phyloP scores from a whole-genome alignment of 202 grass and related monocot species.

The Setaria italica region DNA sequence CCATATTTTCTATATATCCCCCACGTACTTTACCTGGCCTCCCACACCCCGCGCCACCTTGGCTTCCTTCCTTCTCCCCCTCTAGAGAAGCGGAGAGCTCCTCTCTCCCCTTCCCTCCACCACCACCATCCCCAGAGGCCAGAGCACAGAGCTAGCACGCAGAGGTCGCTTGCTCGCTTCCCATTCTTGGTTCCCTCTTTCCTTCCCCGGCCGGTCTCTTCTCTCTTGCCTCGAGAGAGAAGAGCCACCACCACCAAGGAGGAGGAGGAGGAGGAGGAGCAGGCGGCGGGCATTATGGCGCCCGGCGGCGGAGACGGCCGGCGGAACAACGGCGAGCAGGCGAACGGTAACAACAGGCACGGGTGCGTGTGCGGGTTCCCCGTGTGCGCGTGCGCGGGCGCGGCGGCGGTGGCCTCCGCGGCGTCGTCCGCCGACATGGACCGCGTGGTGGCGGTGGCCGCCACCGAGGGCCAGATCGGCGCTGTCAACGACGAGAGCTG shows the following conservation, averaged over 20 bases:
- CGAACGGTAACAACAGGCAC: not conserved
- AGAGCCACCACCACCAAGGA: not conserved
- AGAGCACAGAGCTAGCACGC: not conserved
- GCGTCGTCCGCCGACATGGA: constrained; percentile 62
- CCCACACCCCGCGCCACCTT: not conserved
- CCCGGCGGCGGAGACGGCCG: constrained; percentile 45
- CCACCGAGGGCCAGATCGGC: constrained; percentile 53
- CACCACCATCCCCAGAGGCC: not conserved
- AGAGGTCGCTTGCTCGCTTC: not conserved
- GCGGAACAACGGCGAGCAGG: not conserved
- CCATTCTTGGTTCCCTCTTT: not conserved
- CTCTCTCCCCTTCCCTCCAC: not conserved
- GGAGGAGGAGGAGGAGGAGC: not conserved
- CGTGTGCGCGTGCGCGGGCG: constrained; percentile 60
- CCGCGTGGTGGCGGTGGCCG: constrained; percentile 17
- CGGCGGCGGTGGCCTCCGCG: constrained; percentile 59
- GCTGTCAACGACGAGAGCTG: constrained; percentile 57
- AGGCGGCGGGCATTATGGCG: constrained; percentile 47
- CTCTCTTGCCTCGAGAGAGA: constrained; percentile 32
- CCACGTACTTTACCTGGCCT: constrained; percentile 55
- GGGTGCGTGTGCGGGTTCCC: constrained; percentile 62
- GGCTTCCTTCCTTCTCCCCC: not conserved
- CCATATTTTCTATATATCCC: constrained; percentile 68
- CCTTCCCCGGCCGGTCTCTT: not conserved
- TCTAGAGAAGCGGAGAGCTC: constrained; percentile 3